Evolutionary conservation across 768 basidiomycete species (phyloP).

Genomic region (Boletus eberwhitei): DNA sequence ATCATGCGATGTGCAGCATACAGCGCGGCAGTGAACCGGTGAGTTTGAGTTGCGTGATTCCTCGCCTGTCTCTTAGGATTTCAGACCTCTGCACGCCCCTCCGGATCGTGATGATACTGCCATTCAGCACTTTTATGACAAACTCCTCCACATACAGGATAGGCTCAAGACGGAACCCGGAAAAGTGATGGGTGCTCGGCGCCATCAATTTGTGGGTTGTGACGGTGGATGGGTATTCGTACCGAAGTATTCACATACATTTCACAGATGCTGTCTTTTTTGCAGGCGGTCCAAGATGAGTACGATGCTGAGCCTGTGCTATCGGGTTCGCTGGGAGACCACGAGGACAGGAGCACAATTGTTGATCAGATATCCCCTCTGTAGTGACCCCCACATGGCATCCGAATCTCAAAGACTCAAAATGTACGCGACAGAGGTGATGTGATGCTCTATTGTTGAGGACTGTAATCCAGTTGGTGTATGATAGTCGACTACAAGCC

Average conservation of each 20-base stretch:
- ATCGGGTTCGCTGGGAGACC: background rate
- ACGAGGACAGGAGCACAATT: background rate
- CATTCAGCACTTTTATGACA: constrained; percentile 83
- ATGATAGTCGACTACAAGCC: background rate
- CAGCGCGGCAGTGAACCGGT: constrained; percentile 52
- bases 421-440: background rate
- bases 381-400: background rate
- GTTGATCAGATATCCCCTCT: background rate
- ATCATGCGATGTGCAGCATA: constrained; percentile 71
- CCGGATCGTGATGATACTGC: constrained; percentile 53
- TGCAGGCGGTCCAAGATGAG: constrained; percentile 56
- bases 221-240: too few relatives aligned
- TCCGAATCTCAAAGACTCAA: background rate
- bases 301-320: constrained; percentile 25
- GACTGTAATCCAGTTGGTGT: background rate
- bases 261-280: constrained; percentile 60
- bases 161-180: constrained; percentile 78
- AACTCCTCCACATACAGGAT: constrained; percentile 70
- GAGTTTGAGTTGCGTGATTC: background rate
- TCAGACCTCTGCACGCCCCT: constrained; percentile 44
- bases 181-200: constrained; percentile 58
- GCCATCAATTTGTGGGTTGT: constrained; percentile 66
- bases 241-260: constrained; percentile 2
- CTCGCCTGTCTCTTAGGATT: constrained; percentile 1
- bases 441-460: background rate